Percentiles rank a stretch among this genome's conserved stretches.
phyloP scores from a whole-genome alignment of 208 protist species.

The Crithidia mellificae region DNA sequence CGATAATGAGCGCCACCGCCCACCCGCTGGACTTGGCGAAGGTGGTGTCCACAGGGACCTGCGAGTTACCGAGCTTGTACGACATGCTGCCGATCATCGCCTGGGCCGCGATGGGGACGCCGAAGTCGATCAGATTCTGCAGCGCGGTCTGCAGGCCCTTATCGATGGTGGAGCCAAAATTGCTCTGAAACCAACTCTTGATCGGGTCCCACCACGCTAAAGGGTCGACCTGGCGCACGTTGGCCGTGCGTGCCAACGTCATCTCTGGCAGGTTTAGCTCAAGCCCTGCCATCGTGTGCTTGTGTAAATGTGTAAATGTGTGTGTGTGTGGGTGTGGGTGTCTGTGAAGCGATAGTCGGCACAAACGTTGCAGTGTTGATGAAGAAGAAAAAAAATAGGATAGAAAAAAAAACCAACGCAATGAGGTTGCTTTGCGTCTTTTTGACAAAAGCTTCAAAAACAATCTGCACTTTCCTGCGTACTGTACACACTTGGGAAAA shows the following conservation, averaged over 20 bases:
- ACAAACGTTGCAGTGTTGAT: neutral
- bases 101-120: conserved; percentile 22
- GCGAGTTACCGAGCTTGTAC: conserved; percentile 24
- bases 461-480: too few species aligned
- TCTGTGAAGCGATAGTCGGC: neutral
- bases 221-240: conserved; percentile 4
- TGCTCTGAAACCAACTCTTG: neutral
- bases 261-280: neutral
- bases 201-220: neutral
- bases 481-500: too few species aligned
- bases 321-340: neutral
- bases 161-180: neutral
- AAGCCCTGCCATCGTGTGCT: neutral
- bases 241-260: conserved; percentile 6
- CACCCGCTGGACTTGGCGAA: conserved; percentile 20
- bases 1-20: conserved; percentile 32
- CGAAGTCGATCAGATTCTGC: neutral
- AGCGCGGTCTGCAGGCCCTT: neutral
- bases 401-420: neutral
- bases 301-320: too few species aligned
- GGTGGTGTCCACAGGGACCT: conserved; percentile 13
- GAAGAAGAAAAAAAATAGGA: neutral
- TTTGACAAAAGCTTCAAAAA: too few species aligned
- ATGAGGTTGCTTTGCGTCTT: too few species aligned
- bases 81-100: conserved; percentile 8